Base-by-base conservation (phyloP, 306 rosid species). In the Gillenia trifoliata region DNA sequence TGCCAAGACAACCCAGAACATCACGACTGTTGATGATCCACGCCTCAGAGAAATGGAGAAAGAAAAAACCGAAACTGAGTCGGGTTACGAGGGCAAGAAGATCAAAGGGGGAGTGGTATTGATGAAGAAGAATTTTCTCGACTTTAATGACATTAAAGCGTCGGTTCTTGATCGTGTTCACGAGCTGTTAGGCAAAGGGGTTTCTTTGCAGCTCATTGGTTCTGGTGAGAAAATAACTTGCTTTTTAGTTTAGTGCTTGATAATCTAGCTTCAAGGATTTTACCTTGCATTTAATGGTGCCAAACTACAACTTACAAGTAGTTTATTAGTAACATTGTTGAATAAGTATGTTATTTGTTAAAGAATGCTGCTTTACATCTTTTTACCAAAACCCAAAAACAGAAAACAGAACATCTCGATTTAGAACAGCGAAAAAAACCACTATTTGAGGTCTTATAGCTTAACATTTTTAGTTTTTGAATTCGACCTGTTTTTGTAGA, bases 71-170 rank as follows among this genome's bases (percentile, higher is more conserved):
- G 1, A 49, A 36, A 15, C 8, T 4, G 52, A 45, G 52, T 5
- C 52, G 7, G 43, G 9, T 59, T 6, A 49, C n/a, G 70, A 43
- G 7, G 75, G 5, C 29, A 67, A 43, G 54, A 66, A 78, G 63
- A 78, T 90, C 6, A 82, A 47, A 79, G 98, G 96, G 12, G 77
- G 31, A n/a, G 93, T 87, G 83, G 78, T 90, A 6, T 34, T 92
- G 82, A 90, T 89, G 92, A 92, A 84, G 84, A 92, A 89, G 70
- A 90, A 90, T 68, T 89, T 86, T 61, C 29, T 92, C 78, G 96
- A 90, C 64, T 68, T 86, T 77, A 86, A 89, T 33, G 93, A 90
- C 72, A 74, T 92, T 12, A 74, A 66, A 50, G 90, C 92, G 0
- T 81, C 90, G 5, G 0, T 89, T 50, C 29, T 77, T 1, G 98